Evolutionary conservation across 495 filamentous ascomycete species (phyloP), one percentile per base, ranked within the genome.

Genomic region (Oidiodendron maius): DNA sequence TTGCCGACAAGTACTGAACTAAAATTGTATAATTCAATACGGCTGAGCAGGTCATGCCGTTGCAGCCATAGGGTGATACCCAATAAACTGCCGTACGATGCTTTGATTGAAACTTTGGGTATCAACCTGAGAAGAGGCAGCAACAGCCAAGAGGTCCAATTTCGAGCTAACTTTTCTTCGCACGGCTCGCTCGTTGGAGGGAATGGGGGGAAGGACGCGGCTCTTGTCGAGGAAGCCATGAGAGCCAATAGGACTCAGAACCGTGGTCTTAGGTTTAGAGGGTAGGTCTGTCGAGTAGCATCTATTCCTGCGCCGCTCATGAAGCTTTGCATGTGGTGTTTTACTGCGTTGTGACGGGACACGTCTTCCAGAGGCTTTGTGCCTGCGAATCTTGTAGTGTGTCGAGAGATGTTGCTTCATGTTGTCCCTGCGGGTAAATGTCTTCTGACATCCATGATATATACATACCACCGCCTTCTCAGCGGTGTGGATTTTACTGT

Each of bases 341-440:
- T n/a, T n/a, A n/a, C n/a, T n/a, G n/a, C n/a, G n/a, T n/a, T n/a
- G n/a, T n/a, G n/a, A n/a, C n/a, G n/a, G n/a, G n/a, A n/a, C n/a
- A n/a, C n/a, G n/a, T n/a, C n/a, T n/a, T n/a, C n/a, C n/a, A n/a
- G n/a, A n/a, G n/a, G n/a, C n/a, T n/a, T n/a, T n/a, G n/a, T n/a
- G n/a, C n/a, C n/a, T n/a, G n/a, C n/a, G n/a, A n/a, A 74, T 68
- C 58, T 77, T 81, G 64, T 72, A 82, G 64, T 97, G 91, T 1
- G 93, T 97, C 40, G 90, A 80, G 43, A 89, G 83, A 60, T 97
- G 91, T 59, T 97, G 91, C 72, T 96, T 96, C 87, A 96, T 96
- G 68, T 97, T 97, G 69, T 97, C 91, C 60, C 91, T 89, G 38
- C 91, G 82, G 3, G 93, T 96, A 61, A 97, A 97, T 41, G 88